A percentile compares a stretch with the other conserved stretches of the same genome.
These are phyloP conservation scores for Hirschfeldia incana DNA, from an alignment of 345 rosid species.

Conservation along the genomic window DNA sequence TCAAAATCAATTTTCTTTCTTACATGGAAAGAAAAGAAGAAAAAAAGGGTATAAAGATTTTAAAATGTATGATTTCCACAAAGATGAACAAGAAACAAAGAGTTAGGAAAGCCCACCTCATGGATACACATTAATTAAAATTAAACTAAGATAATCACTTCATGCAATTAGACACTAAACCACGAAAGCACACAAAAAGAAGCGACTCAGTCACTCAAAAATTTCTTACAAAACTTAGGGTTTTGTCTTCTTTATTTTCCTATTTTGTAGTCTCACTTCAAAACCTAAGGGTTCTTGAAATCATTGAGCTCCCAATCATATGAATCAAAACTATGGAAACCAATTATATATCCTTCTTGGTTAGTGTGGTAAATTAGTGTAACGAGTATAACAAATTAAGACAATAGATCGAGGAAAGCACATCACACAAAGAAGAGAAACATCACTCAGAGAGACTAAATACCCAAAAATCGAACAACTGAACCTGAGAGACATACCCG, in stretches of 20 bases:
- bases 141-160: conserved; percentile 32
- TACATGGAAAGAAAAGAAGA: conserved; percentile 35
- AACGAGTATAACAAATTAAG: conserved; percentile 18
- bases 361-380: conserved; percentile 24
- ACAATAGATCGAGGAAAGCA: conserved; percentile 17
- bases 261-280: neutral
- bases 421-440: neutral
- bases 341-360: neutral
- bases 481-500: conserved; percentile 46
- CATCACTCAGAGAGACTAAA: conserved; percentile 30
- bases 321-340: conserved; percentile 13
- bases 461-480: conserved; percentile 8
- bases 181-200: neutral
- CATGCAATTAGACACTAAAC: conserved; percentile 10
- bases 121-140: conserved; percentile 7
- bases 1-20: conserved; percentile 43
- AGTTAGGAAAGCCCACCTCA: conserved; percentile 5
- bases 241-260: neutral
- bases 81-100: conserved; percentile 20
- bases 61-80: conserved; percentile 33
- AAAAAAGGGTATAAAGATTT: neutral
- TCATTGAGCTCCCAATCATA: conserved; percentile 1
- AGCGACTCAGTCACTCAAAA: conserved; percentile 9
- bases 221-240: conserved; percentile 33
- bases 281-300: conserved; percentile 30